Conservation (phyloP, 129 eudicot genomes). For the Escallonia rubra region DNA sequence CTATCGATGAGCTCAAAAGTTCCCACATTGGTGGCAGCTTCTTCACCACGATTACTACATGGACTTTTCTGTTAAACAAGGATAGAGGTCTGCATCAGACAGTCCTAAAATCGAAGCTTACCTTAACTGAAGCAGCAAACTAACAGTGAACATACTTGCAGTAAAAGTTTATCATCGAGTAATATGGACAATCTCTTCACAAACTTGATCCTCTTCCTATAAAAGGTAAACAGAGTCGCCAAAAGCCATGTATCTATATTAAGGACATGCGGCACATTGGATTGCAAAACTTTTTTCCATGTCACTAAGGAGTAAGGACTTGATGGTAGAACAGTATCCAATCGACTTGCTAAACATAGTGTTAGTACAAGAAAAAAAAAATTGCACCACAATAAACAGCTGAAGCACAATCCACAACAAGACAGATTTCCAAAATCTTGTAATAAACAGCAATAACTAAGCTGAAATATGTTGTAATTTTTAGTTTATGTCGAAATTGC, state of each 20-base stretch:
- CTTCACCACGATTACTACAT: constrained; percentile 18
- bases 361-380: not conserved
- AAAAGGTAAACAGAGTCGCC: too few relatives aligned
- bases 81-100: constrained; percentile 27
- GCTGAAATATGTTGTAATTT: too few relatives aligned
- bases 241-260: too few relatives aligned
- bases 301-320: too few relatives aligned
- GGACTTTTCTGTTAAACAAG: constrained; percentile 21
- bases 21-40: constrained; percentile 28
- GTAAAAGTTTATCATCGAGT: not conserved
- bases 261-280: too few relatives aligned
- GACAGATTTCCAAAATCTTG: not conserved
- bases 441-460: not conserved
- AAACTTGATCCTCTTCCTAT: too few relatives aligned
- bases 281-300: too few relatives aligned
- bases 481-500: too few relatives aligned
- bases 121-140: not conserved
- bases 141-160: not conserved
- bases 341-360: too few relatives aligned
- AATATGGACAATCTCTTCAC: too few relatives aligned
- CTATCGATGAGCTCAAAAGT: constrained; percentile 26
- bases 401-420: not conserved
- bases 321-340: too few relatives aligned
- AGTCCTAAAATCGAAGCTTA: constrained; percentile 1
- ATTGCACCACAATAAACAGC: not conserved